phyloP scores from a whole-genome alignment of 768 basidiomycete species.

The Boletus coccyginus region DNA sequence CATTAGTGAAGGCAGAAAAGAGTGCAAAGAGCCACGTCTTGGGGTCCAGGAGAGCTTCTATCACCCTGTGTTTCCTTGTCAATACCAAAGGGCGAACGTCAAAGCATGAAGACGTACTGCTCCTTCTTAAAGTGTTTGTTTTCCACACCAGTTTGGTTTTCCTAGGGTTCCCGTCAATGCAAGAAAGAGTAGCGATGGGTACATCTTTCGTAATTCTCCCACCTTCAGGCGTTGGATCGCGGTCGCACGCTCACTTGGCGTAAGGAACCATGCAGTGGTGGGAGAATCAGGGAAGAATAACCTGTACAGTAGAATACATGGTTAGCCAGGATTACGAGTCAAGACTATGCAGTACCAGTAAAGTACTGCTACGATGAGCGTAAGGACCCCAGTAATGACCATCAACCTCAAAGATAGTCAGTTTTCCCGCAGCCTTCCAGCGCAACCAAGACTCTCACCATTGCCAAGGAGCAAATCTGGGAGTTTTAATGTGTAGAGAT shows the following conservation, averaged over 20 bases:
- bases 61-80: conserved; percentile 43
- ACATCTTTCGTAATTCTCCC: background rate
- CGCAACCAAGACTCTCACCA: conserved; percentile 40
- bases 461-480: conserved; percentile 66
- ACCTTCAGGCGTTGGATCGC: conserved; percentile 68
- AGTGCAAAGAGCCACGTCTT: conserved; percentile 79
- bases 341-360: conserved; percentile 47
- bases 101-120: conserved; percentile 49
- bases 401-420: conserved; percentile 47
- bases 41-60: conserved; percentile 63
- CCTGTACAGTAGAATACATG: conserved; percentile 29
- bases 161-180: conserved; percentile 31
- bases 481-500: conserved; percentile 55
- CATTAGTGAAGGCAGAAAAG: conserved; percentile 56
- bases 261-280: conserved; percentile 72
- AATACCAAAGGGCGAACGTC: background rate
- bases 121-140: conserved; percentile 80
- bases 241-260: conserved; percentile 55
- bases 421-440: background rate
- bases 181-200: background rate
- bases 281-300: conserved; percentile 75
- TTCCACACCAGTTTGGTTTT: conserved; percentile 79
- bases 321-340: background rate
- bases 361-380: conserved; percentile 45
- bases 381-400: conserved; percentile 64